These are phyloP conservation scores for Heliamphora pulchella DNA, from an alignment of 179 eudicot species.

Conservation along the genomic window DNA sequence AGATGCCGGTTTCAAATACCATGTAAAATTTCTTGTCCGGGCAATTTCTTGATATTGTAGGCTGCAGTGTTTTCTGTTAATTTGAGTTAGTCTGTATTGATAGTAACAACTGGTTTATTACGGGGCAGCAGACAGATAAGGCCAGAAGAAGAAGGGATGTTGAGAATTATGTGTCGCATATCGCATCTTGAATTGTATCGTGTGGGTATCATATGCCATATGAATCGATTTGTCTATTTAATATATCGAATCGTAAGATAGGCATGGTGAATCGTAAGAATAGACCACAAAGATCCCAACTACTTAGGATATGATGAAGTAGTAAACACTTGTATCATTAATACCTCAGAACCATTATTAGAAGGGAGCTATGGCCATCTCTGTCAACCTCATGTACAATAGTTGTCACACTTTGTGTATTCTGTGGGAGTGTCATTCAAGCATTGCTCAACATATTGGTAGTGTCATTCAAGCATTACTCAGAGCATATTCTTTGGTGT, in stretches of 20 bases:
- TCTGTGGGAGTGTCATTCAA: neutral
- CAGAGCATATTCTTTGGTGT: neutral
- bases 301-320: too few relatives aligned
- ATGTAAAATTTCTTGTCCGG: constrained; percentile 31
- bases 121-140: too few relatives aligned
- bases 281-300: neutral
- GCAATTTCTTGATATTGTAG: neutral
- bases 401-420: neutral
- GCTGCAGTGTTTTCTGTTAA: neutral
- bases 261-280: too few relatives aligned
- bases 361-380: neutral
- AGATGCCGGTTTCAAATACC: constrained; percentile 35
- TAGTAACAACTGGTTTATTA: neutral
- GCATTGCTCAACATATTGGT: too few relatives aligned
- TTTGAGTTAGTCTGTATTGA: neutral
- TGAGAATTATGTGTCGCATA: neutral
- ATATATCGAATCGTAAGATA: too few relatives aligned
- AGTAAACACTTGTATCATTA: too few relatives aligned
- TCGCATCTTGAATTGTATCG: neutral
- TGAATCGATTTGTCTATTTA: too few relatives aligned
- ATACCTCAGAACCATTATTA: too few relatives aligned
- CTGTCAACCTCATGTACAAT: neutral
- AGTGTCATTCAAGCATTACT: neutral
- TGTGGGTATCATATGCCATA: neutral
- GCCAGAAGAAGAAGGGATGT: neutral